Conservation (phyloP, 148 eudicot species). For the Nepenthes gracilis region DNA sequence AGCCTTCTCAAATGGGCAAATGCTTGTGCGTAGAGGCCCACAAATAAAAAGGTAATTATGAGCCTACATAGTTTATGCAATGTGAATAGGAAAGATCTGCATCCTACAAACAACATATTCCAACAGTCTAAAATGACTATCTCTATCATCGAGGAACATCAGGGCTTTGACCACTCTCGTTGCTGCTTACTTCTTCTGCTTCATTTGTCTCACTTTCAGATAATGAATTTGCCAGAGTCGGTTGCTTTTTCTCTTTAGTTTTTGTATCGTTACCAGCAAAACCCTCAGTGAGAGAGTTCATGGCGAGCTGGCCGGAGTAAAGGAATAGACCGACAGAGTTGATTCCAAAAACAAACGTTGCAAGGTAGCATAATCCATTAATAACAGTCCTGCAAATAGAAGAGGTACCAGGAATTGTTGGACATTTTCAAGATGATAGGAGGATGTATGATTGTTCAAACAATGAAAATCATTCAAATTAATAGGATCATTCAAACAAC, state of each 20-base stretch:
- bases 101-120: too few relatives aligned
- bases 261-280: slow-evolving; percentile 17
- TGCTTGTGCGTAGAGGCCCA: too few relatives aligned
- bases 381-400: slow-evolving; percentile 68
- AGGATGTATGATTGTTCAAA: too few relatives aligned
- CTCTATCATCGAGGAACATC: slow-evolving; percentile 9
- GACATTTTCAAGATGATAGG: too few relatives aligned
- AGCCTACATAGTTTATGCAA: background rate
- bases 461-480: too few relatives aligned
- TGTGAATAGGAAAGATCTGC: background rate
- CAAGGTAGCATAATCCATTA: slow-evolving; percentile 86
- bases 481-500: too few relatives aligned
- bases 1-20: too few relatives aligned
- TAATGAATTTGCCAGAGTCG: slow-evolving; percentile 17
- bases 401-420: slow-evolving; percentile 2
- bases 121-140: background rate
- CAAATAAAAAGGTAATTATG: too few relatives aligned
- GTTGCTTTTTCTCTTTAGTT: slow-evolving; percentile 14
- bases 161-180: slow-evolving; percentile 38
- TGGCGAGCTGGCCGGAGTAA: slow-evolving; percentile 68
- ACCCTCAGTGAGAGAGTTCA: slow-evolving; percentile 49
- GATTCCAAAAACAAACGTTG: slow-evolving; percentile 82
- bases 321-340: slow-evolving; percentile 65
- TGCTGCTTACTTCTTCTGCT: slow-evolving; percentile 7
- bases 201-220: slow-evolving; percentile 18